Conservation (phyloP, 768 basidiomycete genomes). For the Rhizopogon vinicolor region DNA sequence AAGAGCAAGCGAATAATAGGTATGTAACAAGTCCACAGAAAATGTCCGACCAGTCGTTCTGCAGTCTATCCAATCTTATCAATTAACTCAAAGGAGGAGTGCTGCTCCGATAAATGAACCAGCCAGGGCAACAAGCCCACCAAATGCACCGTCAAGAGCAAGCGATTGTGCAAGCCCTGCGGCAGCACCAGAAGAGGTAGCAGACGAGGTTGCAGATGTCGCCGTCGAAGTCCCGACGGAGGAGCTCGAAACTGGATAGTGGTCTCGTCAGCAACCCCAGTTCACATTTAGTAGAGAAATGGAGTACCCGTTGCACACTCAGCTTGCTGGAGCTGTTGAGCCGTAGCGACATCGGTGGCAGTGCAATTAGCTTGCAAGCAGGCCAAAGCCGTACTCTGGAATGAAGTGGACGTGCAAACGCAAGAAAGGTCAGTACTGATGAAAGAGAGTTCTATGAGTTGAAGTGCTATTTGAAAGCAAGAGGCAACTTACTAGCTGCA, state of each 20-base stretch:
- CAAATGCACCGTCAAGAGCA: conserved; percentile 13
- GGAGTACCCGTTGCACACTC: conserved; percentile 27
- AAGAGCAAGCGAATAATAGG: too few relatives aligned
- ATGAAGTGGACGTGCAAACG: conserved; percentile 32
- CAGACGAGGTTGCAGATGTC: neutral
- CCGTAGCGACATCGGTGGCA: conserved; percentile 22
- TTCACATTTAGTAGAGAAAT: neutral
- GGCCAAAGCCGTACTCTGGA: conserved; percentile 27
- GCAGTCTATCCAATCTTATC: neutral
- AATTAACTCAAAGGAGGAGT: conserved; percentile 12
- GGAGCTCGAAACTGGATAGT: neutral
- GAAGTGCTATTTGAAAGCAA: neutral
- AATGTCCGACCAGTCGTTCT: too few relatives aligned
- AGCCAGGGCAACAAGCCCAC: conserved; percentile 20
- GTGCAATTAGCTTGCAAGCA: conserved; percentile 36
- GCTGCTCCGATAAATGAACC: conserved; percentile 22
- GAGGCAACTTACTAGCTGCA: conserved; percentile 16
- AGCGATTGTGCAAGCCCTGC: conserved; percentile 9
- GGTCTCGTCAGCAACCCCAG: neutral
- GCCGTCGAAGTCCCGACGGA: neutral
- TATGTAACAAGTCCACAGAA: too few relatives aligned
- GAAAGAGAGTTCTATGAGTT: neutral
- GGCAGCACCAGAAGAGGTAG: conserved; percentile 12
- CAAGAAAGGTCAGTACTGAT: conserved; percentile 38
- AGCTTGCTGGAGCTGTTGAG: conserved; percentile 21